A percentile compares a stretch with the other conserved stretches of the same genome.
These are phyloP conservation scores for Solanum tarijense DNA, from an alignment of 257 asterid species.

Conservation along the genomic window DNA sequence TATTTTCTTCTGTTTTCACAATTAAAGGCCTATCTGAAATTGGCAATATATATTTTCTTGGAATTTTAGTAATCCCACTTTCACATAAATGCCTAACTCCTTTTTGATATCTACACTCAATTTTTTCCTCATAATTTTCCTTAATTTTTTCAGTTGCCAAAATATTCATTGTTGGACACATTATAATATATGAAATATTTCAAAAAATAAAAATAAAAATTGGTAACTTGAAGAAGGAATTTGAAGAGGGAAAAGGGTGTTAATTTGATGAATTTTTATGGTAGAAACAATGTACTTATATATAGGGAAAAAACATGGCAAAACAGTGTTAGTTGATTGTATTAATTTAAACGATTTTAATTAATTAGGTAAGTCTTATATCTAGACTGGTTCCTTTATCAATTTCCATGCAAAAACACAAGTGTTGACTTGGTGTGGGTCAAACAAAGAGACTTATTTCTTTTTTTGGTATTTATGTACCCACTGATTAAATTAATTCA, in stretches of 20 bases:
- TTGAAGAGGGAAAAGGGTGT: neutral
- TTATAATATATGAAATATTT: neutral
- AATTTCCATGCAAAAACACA: neutral
- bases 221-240: neutral
- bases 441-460: neutral
- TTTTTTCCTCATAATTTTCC: neutral
- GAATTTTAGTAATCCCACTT: slow-evolving; percentile 7
- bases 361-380: neutral
- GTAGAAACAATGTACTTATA: neutral
- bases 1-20: neutral
- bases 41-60: slow-evolving; percentile 19
- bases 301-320: neutral
- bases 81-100: slow-evolving; percentile 24
- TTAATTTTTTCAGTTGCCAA: neutral
- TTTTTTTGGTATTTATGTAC: neutral
- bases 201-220: neutral
- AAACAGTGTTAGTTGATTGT: neutral
- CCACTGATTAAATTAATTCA: neutral
- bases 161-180: neutral
- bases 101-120: slow-evolving; percentile 4
- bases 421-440: neutral
- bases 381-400: neutral
- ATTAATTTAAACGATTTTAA: neutral
- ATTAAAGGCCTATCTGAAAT: slow-evolving; percentile 14
- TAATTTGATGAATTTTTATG: neutral